These are phyloP conservation scores for Termitomyces sp. DNA, from an alignment of 768 basidiomycete species.

Conservation along the genomic window DNA sequence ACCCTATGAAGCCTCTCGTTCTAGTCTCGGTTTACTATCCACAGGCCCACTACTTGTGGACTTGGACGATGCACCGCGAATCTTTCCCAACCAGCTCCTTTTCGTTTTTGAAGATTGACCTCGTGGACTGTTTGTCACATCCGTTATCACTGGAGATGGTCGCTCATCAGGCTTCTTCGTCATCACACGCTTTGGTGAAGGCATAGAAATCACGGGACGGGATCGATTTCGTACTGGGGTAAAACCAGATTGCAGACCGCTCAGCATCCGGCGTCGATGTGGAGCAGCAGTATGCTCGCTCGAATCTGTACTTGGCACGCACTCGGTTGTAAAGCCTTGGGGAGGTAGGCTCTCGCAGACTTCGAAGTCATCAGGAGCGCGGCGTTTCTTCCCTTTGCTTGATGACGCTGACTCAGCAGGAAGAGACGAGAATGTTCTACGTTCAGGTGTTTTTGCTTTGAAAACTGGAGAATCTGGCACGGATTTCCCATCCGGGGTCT, in stretches of 20 bases:
- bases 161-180: constrained; percentile 18
- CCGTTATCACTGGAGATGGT: constrained; percentile 36
- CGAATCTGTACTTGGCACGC: constrained; percentile 34
- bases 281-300: constrained; percentile 41
- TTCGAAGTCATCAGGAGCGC: constrained; percentile 75
- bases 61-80: constrained; percentile 41
- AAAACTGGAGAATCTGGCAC: constrained; percentile 35
- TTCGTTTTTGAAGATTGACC: constrained; percentile 41
- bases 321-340: constrained; percentile 59
- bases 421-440: constrained; percentile 16
- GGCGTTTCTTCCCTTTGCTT: constrained; percentile 63
- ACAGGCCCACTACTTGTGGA: constrained; percentile 15
- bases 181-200: constrained; percentile 45
- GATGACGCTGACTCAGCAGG: constrained; percentile 22
- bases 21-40: constrained; percentile 13
- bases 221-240: constrained; percentile 59
- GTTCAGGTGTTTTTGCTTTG: constrained; percentile 49
- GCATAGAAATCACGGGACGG: constrained; percentile 32
- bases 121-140: constrained; percentile 67
- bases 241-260: constrained; percentile 58
- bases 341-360: constrained; percentile 47
- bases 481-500: constrained; percentile 45
- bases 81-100: constrained; percentile 69
- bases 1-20: constrained; percentile 11
- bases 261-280: constrained; percentile 53